Base-by-base conservation (phyloP, 164 flowering plant species). In the Tetracentron sinense region DNA sequence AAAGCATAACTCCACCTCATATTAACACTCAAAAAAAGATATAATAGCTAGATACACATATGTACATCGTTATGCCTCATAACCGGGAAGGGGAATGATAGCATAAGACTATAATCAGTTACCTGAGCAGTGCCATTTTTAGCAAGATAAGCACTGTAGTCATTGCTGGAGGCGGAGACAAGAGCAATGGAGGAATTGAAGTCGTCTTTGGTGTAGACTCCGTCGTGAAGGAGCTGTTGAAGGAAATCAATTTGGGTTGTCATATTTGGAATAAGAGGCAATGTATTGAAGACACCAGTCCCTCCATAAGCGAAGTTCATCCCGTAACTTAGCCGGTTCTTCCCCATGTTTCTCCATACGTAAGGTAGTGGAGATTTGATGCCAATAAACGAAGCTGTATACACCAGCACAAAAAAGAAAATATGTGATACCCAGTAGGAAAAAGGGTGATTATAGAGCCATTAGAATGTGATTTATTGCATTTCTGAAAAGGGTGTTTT, bases 301-400 rank as follows among this genome's bases (percentile, higher is more conserved):
- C 88, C 88, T 29, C 86, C 89, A 30, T 71, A 66, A 0, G 89
- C 89, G 56, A 77, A 84, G 68, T 82, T 84, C 73, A 82, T 71
- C 2, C 86, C 86, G 28, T 62, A 16, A 23, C 59, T 22, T 49
- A 58, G 7, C 19, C 48, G 42, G 33, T 65, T 69, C 47, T 48
- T 54, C 31, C 46, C 61, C 6, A 17, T 10, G 7, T 65, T 70
- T 54, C 77, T 69, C 67, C 48, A 61, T 33, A 29, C 30, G 56
- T 71, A 81, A 1, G 84, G 69, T 17, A 66, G 6, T 0, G 88
- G 85, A 51, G 85, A 71, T 29, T 25, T 56, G 47, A 70, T 64
- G 2, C 79, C 80, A 33, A 80, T n/a, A 61, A 50, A 70, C 4
- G 72, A 62, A 42, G 85, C 85, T 84, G 79, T 46, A 60, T 31